phyloP scores from a whole-genome alignment of 345 rosid species.

The Mercurialis annua region DNA sequence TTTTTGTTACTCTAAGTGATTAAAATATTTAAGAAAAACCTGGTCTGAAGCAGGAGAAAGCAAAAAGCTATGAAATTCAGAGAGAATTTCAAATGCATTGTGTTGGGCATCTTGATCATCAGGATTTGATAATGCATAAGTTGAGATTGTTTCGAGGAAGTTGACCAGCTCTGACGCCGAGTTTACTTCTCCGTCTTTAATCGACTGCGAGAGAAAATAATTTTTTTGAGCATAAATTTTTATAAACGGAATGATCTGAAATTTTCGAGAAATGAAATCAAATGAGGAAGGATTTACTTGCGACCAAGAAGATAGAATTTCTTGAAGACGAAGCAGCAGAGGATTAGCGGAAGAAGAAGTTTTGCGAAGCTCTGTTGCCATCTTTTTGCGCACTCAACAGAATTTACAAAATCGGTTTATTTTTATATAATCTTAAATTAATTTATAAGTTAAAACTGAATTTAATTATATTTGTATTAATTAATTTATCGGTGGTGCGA shows the following conservation, averaged over 20 bases:
- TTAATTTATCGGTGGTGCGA: too few species aligned
- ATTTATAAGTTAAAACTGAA: too few species aligned
- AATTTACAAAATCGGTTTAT: too few species aligned
- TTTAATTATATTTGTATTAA: too few species aligned
- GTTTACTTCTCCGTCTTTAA: conserved; percentile 46
- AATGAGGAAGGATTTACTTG: conserved; percentile 37
- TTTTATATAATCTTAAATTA: too few species aligned
- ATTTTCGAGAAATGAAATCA: background rate
- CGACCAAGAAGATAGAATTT: conserved; percentile 40
- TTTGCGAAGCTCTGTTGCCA: conserved; percentile 20
- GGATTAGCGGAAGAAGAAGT: conserved; percentile 25
- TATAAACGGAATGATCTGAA: conserved; percentile 1
- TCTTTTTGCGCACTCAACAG: too few species aligned
- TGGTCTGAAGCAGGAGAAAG: conserved; percentile 49
- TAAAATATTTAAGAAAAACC: conserved; percentile 32
- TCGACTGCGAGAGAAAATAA: conserved; percentile 23
- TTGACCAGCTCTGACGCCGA: conserved; percentile 41
- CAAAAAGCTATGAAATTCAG: conserved; percentile 33
- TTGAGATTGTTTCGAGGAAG: conserved; percentile 46
- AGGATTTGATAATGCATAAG: conserved; percentile 27
- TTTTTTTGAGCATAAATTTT: background rate
- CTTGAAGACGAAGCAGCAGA: conserved; percentile 35
- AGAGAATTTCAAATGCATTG: conserved; percentile 43
- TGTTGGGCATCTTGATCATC: conserved; percentile 32
- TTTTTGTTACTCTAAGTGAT: background rate